Evolutionary conservation across 1,284 basidiomycete genomes (phyloP), one percentile per base, ranked within the genome.

Genomic region (Grifola frondosa): DNA sequence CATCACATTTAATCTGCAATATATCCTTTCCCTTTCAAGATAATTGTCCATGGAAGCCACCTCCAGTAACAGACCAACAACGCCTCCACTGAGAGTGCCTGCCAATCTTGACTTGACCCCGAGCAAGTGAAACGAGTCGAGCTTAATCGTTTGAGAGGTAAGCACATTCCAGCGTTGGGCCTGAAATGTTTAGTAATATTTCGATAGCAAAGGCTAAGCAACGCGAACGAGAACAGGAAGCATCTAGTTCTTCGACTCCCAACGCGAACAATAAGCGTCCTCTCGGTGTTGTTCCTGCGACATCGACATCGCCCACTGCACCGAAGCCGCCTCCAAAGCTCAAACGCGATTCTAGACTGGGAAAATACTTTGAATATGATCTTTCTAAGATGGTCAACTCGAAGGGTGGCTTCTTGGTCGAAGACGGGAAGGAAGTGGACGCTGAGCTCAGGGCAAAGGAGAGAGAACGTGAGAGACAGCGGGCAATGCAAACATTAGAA

Each of bases 371-470:
- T 54, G 93, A 97, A 53, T 97, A 97, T 79, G 93, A 97, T 64
- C 66, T 97, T n/a, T 90, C 88, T 15, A 97, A 96, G 71, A 91
- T 96, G 87, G 85, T 90, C 55, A 96, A 97, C 62, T 88, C 91
- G 4, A 89, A 94, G 62, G 94, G 94, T 40, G 95, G 94, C 0
- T 97, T 97, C 66, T 66, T 97, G 49, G 73, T 94, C 3, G 88
- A 95, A 56, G 84, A 94, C 26, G 85, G 82, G 8, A 84, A 84
- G 56, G 85, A 91, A 58, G 71, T 80, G 30, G 77, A 86, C 57
- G 81, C 84, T 53, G 80, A 82, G 44, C 58, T 75, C 30, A 70
- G 75, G 53, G 72, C 83, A 53, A 87, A 84, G 57, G 88, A 91
- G 63, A 84, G 81, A 48, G 83, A 89, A 58, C 72, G 85, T 30